phyloP scores from a whole-genome alignment of 768 basidiomycete genomes.

The Suillus hirtellus region DNA sequence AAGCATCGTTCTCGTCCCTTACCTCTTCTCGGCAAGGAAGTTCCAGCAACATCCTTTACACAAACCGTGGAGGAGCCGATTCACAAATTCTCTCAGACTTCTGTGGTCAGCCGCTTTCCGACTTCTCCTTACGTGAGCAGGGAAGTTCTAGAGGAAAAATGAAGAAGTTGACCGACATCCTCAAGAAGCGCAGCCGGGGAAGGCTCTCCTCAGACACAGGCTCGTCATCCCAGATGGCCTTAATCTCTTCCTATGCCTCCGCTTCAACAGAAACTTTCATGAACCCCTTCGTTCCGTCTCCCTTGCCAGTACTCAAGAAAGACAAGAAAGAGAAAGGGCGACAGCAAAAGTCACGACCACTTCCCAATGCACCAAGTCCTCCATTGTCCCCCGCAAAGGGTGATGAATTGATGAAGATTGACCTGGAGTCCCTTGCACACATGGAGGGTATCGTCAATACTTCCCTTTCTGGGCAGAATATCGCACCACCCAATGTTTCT shows the following conservation, averaged over 20 bases:
- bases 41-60: constrained; percentile 29
- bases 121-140: constrained; percentile 34
- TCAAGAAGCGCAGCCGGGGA: constrained; percentile 41
- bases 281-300: constrained; percentile 16
- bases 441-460: constrained; percentile 83
- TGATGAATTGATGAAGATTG: constrained; percentile 22
- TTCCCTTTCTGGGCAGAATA: constrained; percentile 13
- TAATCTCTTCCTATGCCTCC: constrained; percentile 10
- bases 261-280: not conserved
- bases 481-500: constrained; percentile 22
- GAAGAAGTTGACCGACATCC: constrained; percentile 34
- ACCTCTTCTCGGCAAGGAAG: constrained; percentile 35
- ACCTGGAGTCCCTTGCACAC: constrained; percentile 40
- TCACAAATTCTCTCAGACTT: constrained; percentile 30
- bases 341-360: constrained; percentile 19
- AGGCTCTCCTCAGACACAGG: constrained; percentile 36
- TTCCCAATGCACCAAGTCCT: constrained; percentile 24
- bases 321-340: constrained; percentile 35
- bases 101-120: constrained; percentile 32
- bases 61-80: constrained; percentile 29
- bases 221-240: not conserved
- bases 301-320: constrained; percentile 28
- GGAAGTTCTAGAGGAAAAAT: constrained; percentile 34
- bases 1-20: constrained; percentile 40
- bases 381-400: constrained; percentile 23